These are phyloP conservation scores for Cymbopogon flexuosus DNA, from an alignment of 202 grass and related monocot species.

Conservation along the genomic window DNA sequence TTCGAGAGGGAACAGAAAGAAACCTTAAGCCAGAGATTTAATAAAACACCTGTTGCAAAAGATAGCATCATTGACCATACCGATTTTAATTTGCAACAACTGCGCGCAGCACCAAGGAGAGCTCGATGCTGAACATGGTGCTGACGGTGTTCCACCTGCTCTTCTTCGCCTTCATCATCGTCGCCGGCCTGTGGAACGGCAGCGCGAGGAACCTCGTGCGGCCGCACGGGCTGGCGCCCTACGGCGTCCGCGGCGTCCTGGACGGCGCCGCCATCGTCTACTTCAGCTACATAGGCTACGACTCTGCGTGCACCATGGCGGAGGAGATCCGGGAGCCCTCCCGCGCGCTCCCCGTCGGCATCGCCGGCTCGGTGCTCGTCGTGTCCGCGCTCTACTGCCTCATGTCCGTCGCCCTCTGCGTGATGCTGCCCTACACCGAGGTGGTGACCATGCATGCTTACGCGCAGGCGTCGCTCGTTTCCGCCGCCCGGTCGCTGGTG, in stretches of 20 bases:
- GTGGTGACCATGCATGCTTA: not conserved
- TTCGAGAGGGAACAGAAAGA: too few species aligned
- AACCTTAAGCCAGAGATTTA: not conserved
- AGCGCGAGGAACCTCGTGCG: conserved; percentile 39
- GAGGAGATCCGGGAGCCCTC: conserved; percentile 65
- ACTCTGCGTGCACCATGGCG: conserved; percentile 73
- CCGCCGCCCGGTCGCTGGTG: not conserved
- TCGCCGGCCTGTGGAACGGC: conserved; percentile 49
- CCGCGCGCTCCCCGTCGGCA: conserved; percentile 56
- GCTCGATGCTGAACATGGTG: conserved; percentile 65
- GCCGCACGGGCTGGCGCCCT: conserved; percentile 52
- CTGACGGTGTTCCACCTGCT: conserved; percentile 67
- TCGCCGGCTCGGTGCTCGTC: conserved; percentile 58
- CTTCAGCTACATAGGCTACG: conserved; percentile 80
- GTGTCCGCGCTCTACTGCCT: conserved; percentile 66
- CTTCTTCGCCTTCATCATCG: conserved; percentile 63
- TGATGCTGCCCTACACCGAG: conserved; percentile 63
- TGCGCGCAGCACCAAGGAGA: conserved; percentile 63
- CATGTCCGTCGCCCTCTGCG: conserved; percentile 61
- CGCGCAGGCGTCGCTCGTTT: not conserved
- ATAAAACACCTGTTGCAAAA: not conserved
- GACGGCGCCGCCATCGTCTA: conserved; percentile 68
- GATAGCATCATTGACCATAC: not conserved
- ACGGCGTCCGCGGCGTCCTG: conserved; percentile 50
- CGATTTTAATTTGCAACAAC: not conserved